Conservation (phyloP, 306 rosid genomes). For the Purshia tridentata region DNA sequence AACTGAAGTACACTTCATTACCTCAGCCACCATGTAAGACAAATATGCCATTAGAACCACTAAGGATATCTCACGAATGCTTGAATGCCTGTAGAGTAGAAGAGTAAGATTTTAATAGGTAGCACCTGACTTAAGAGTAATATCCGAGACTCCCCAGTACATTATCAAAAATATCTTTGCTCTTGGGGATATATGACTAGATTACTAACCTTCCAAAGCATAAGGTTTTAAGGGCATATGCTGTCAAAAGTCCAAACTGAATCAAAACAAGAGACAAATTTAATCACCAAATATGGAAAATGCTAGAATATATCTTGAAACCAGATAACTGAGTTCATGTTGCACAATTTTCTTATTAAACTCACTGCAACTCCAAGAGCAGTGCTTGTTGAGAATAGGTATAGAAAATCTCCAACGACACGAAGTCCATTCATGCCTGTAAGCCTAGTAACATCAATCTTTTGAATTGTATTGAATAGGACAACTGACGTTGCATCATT, state of each 20-base stretch:
- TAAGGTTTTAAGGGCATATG: constrained; percentile 66
- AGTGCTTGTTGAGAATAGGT: constrained; percentile 78
- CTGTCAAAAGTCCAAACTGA: constrained; percentile 78
- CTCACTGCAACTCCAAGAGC: constrained; percentile 71
- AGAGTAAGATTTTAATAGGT: constrained; percentile 13
- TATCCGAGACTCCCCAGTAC: constrained; percentile 1
- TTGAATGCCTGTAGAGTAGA: constrained; percentile 65
- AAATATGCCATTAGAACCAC: constrained; percentile 90
- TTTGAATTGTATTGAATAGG: constrained; percentile 83
- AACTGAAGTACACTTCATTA: constrained; percentile 21
- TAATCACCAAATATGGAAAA: not conserved
- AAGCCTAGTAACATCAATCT: constrained; percentile 57
- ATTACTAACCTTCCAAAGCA: constrained; percentile 63
- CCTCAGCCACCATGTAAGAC: constrained; percentile 94
- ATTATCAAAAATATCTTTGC: not conserved
- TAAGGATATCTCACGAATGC: constrained; percentile 75
- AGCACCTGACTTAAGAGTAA: constrained; percentile 1
- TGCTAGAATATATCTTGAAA: not conserved
- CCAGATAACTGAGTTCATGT: not conserved
- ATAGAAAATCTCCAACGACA: constrained; percentile 64
- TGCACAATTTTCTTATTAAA: constrained; percentile 7
- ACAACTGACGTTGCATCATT: constrained; percentile 95
- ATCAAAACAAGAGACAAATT: constrained; percentile 1
- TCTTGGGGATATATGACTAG: not conserved
- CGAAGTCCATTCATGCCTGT: constrained; percentile 25